Evolutionary conservation across 2,329 filamentous ascomycete species (phyloP), one percentile per base, ranked within the genome.

Genomic region (Colletotrichum tabaci): DNA sequence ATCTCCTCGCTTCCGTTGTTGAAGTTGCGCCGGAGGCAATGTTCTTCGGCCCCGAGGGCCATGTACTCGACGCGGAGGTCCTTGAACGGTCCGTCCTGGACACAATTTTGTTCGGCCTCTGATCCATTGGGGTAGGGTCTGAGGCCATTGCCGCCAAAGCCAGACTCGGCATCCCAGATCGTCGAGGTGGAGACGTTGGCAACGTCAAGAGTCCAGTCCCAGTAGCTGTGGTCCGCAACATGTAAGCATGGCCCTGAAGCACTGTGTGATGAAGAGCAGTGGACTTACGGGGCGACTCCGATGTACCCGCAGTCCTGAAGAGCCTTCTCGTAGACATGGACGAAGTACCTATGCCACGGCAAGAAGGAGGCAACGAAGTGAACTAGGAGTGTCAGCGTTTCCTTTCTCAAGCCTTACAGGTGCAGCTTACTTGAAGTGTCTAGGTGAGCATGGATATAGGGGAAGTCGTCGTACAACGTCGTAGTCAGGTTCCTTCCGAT

Each of bases 171-270:
- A 18, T 75, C 73, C 38, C 74, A 72, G n/a, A 80, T 72, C 26
- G 78, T 70, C 7, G 79, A 75, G 12, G 61, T 57, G 21, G 72
- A 72, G 10, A 80, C 63, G 67, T 76, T 72, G 15, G 73, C 66
- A 60, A 73, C 76, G 60, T 82, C 80, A 2, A 77, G 74, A 4
- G 75, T 76, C 81, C 81, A 82, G 66, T 83, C 78, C 80, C 80
- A 82, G 74, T 81, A 81, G 16, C 67, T 71, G 40, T 35, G 9
- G 30, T 35, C 30, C 30, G 30, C 30, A 35, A 35, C 30, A 35
- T 35, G 8, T 35, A 35, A 35, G 30, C 8, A 9, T 10, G 30
- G 30, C 30, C 8, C 30, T 35, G 30, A 35, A 9, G 30, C 30
- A 9, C 30, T 35, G 30, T 35, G 8, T 35, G 8, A 35, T 10